A percentile compares a stretch with the other conserved stretches of the same genome.
Conservation (phyloP, 2,329 filamentous ascomycete species). For the Ilyonectria sp. region DNA sequence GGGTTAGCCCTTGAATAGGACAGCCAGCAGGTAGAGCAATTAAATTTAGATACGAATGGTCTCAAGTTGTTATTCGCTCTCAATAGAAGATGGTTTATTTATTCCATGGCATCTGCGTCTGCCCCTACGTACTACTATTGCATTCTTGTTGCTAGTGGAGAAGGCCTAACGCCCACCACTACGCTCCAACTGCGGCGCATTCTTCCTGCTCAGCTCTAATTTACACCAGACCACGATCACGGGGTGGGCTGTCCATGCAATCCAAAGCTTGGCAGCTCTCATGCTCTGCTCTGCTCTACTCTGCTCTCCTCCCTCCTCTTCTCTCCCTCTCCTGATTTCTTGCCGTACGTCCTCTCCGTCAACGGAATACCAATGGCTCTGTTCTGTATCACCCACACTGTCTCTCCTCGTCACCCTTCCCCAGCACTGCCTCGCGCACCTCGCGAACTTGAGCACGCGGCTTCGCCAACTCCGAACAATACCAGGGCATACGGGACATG, state of each 20-base stretch:
- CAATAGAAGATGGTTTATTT: neutral
- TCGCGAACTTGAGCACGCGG: neutral
- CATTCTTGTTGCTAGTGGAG: conserved; percentile 21
- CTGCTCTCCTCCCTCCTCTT: neutral
- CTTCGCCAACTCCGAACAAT: conserved; percentile 1
- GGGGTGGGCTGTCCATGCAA: conserved; percentile 16
- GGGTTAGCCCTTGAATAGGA: neutral
- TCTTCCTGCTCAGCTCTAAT: conserved; percentile 10
- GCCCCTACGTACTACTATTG: neutral
- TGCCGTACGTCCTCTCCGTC: neutral
- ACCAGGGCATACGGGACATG: neutral
- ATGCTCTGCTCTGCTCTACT: neutral
- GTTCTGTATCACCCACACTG: conserved; percentile 18
- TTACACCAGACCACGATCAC: conserved; percentile 6
- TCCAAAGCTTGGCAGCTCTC: conserved; percentile 9
- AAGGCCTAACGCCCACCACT: conserved; percentile 4
- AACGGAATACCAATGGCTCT: conserved; percentile 1
- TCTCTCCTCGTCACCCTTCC: conserved; percentile 15
- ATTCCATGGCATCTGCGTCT: neutral
- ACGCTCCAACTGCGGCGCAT: neutral
- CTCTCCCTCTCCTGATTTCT: neutral
- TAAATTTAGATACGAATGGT: neutral
- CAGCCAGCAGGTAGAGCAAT: neutral
- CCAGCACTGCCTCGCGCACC: conserved; percentile 2
- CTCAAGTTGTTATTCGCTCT: neutral